These are phyloP conservation scores for Nothophytophthora sp. DNA, from an alignment of 352 stramenopile species.

Conservation along the genomic window DNA sequence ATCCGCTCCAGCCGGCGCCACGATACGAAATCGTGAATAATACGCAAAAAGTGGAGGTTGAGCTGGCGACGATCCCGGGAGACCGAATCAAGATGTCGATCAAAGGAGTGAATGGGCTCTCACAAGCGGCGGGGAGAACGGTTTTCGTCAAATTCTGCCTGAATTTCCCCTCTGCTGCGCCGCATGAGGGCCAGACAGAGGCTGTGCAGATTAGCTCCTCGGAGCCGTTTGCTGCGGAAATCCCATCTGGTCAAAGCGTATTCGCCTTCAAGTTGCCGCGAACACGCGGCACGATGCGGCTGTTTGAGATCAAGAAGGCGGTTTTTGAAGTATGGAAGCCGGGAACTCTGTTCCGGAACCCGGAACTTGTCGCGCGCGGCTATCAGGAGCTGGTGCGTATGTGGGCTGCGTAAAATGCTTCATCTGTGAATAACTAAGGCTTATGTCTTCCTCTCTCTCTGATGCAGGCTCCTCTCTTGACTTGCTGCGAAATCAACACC, in stretches of 20 bases:
- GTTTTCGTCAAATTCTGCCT: conserved; percentile 78
- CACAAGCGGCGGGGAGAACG: conserved; percentile 41
- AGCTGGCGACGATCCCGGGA: conserved; percentile 42
- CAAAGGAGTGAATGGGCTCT: conserved; percentile 43
- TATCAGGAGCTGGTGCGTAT: conserved; percentile 65
- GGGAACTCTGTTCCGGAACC: conserved; percentile 59
- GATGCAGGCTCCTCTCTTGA: conserved; percentile 55
- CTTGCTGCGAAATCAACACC: conserved; percentile 45
- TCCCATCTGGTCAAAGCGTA: conserved; percentile 20
- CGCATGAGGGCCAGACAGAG: conserved; percentile 63
- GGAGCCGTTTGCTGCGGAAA: conserved; percentile 26
- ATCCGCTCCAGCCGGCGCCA: conserved; percentile 53
- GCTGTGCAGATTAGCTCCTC: conserved; percentile 33
- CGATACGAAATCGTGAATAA: conserved; percentile 40
- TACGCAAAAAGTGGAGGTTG: conserved; percentile 42
- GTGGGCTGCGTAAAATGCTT: background rate
- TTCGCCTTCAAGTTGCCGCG: conserved; percentile 60
- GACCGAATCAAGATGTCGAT: conserved; percentile 60
- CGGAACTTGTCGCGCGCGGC: conserved; percentile 61
- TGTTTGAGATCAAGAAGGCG: conserved; percentile 86
- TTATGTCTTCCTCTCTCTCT: background rate
- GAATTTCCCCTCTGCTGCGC: conserved; percentile 56
- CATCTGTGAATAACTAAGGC: background rate
- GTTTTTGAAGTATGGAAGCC: conserved; percentile 77
- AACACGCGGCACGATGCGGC: conserved; percentile 59